A percentile compares a stretch with the other conserved stretches of the same genome.
Conservation (phyloP, 352 stramenopile genomes). For the Pythium rhizo-oryzae region DNA sequence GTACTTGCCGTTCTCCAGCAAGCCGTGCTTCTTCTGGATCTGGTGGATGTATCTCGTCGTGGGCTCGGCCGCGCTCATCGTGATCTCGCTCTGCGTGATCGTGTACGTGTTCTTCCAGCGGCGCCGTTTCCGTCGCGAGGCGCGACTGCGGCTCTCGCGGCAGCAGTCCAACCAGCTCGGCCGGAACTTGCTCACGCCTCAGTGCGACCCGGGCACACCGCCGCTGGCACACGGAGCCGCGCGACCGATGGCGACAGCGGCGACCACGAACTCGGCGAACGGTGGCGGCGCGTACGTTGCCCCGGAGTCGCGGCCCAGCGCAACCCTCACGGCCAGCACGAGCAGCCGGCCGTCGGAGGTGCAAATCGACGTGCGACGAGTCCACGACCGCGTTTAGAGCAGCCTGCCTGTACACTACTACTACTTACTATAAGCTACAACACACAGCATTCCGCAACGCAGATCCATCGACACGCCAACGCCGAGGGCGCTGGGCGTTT, state of each 20-base stretch:
- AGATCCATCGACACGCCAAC: not conserved
- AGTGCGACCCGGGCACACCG: slow-evolving; percentile 26
- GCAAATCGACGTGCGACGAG: slow-evolving; percentile 16
- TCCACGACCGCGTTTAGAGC: slow-evolving; percentile 4
- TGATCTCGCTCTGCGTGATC: slow-evolving; percentile 51
- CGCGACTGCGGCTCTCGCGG: slow-evolving; percentile 37
- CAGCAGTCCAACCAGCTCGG: slow-evolving; percentile 47
- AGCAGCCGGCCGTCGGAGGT: slow-evolving; percentile 26
- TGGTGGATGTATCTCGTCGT: slow-evolving; percentile 91
- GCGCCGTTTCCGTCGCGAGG: slow-evolving; percentile 48
- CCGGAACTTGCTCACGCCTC: slow-evolving; percentile 45
- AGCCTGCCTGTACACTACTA: slow-evolving; percentile 1
- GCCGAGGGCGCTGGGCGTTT: too few relatives aligned
- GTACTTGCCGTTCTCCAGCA: slow-evolving; percentile 60
- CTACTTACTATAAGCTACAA: not conserved
- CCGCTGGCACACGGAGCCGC: not conserved
- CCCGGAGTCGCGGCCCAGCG: slow-evolving; percentile 5
- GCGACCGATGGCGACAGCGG: not conserved
- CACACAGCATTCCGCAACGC: too few relatives aligned
- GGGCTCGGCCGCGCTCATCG: slow-evolving; percentile 53
- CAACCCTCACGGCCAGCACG: slow-evolving; percentile 14
- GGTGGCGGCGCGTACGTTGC: not conserved
- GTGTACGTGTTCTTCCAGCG: slow-evolving; percentile 57
- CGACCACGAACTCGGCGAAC: not conserved
- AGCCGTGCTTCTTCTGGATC: slow-evolving; percentile 85